Evolutionary conservation across 192 early-diverging fungal species (phyloP), one percentile per base, ranked within the genome.

Genomic region (Coemansia sp.): DNA sequence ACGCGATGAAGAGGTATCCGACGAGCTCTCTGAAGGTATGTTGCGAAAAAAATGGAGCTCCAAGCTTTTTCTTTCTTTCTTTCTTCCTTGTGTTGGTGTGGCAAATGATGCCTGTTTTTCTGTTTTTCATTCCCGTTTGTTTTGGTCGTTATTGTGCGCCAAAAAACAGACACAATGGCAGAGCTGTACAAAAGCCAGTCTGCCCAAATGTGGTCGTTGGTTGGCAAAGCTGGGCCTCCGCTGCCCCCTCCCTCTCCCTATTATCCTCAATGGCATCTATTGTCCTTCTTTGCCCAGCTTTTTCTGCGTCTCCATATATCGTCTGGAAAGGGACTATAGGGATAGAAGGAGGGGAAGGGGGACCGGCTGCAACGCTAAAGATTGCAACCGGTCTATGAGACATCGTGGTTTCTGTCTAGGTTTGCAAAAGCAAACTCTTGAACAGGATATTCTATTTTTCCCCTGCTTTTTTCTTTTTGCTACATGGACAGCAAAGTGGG

Each of bases 1-100:
- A 70, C 92, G 93, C 69, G 94, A 96, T 70, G 88, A 88, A 28
- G 94, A 94, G 71, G 90, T 94, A 22, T 91, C 93, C 57, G 94
- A 96, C 83, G 94, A 94, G 61, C 88, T 96, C 36, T 92, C 94
- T 19, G 83, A 86, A 82, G 90, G 92, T 92, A 87, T 59, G 62
- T 9, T 28, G 2, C 22, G 6, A 23, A 47, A 1, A 47, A 23
- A 23, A 9, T 6, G 36, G 20, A 30, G 33, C 40, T 45, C 34
- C 33, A 28, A 31, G 45, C 42, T 48, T 36, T 22, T 10, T 31
- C 11, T 34, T 38, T 45, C 20, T 13, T 29, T 9, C 52, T 62
- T 62, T 31, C 11, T 34, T 38, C 34, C 20, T 13, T 29, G 6
- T 40, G 53, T 62, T 36, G 19, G 20, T 22, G 50, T 4, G 33